A percentile compares a stretch with the other conserved stretches of the same genome.
These are phyloP conservation scores for Podaxis pistillaris DNA, from an alignment of 768 basidiomycete species.

Conservation along the genomic window DNA sequence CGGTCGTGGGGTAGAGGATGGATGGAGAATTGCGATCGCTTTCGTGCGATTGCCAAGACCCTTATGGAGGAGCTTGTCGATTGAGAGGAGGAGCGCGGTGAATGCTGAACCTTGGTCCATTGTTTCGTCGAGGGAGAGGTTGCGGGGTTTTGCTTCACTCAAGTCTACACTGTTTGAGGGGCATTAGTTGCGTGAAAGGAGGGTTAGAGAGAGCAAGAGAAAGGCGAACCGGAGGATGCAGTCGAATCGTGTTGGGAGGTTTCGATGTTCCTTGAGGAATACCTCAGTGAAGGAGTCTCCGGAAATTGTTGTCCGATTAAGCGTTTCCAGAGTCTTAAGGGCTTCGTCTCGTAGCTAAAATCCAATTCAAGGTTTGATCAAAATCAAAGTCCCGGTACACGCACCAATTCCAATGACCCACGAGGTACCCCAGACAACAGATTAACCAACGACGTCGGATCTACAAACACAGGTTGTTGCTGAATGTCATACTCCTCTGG, in stretches of 20 bases:
- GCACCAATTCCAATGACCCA: conserved; percentile 76
- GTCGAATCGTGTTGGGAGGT: conserved; percentile 71
- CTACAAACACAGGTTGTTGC: conserved; percentile 68
- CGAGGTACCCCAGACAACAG: conserved; percentile 72
- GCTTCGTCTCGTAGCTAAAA: conserved; percentile 76
- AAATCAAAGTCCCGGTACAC: conserved; percentile 14
- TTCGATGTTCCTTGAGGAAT: conserved; percentile 72
- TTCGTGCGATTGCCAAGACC: conserved; percentile 76
- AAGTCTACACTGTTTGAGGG: conserved; percentile 51
- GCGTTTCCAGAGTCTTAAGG: conserved; percentile 59
- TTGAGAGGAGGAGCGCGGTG: conserved; percentile 51
- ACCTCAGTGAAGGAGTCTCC: conserved; percentile 67
- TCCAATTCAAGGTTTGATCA: neutral
- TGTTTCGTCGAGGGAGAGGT: conserved; percentile 40
- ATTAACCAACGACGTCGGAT: conserved; percentile 75
- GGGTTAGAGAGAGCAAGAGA: conserved; percentile 1
- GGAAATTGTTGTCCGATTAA: conserved; percentile 46
- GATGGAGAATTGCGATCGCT: conserved; percentile 60
- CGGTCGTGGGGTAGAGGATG: conserved; percentile 41
- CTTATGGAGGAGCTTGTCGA: conserved; percentile 49
- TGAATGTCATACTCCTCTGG: conserved; percentile 53
- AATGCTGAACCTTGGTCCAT: conserved; percentile 63
- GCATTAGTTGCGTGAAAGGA: conserved; percentile 1
- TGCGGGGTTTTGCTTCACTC: conserved; percentile 42
- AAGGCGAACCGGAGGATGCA: conserved; percentile 56